A percentile compares a stretch with the other conserved stretches of the same genome.
Conservation (phyloP, 495 filamentous ascomycete genomes). For the Pseudomonodictys pantanalensis region DNA sequence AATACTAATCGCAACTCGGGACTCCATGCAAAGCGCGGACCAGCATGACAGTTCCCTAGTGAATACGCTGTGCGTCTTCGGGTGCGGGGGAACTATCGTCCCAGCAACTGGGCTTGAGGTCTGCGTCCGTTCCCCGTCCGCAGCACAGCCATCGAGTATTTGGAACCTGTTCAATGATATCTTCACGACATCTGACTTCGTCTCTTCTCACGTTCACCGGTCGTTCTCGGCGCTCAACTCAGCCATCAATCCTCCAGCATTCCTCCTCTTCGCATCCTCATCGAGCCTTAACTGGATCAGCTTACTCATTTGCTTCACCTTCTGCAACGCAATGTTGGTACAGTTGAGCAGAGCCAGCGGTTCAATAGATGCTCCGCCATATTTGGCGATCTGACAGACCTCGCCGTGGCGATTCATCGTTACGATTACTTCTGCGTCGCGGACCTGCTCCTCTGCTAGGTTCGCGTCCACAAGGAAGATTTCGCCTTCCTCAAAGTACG, state of each 20-base stretch:
- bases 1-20: too few relatives aligned
- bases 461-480: constrained; percentile 72
- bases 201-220: too few relatives aligned
- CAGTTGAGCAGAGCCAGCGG: constrained; percentile 72
- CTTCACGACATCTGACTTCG: too few relatives aligned
- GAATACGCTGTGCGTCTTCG: too few relatives aligned
- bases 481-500: constrained; percentile 66
- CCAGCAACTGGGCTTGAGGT: too few relatives aligned
- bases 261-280: constrained; percentile 70
- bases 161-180: too few relatives aligned
- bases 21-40: too few relatives aligned
- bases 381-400: constrained; percentile 86
- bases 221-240: constrained; percentile 83
- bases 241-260: constrained; percentile 70
- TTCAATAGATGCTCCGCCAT: constrained; percentile 75
- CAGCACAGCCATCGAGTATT: too few relatives aligned
- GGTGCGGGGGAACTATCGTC: too few relatives aligned
- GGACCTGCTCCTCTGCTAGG: constrained; percentile 78
- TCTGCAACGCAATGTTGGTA: constrained; percentile 63
- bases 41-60: too few relatives aligned
- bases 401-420: constrained; percentile 87
- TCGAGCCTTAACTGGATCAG: constrained; percentile 69
- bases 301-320: constrained; percentile 73
- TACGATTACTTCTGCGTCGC: constrained; percentile 79
- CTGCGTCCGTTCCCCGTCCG: too few relatives aligned